These are phyloP conservation scores for Apophysomyces elegans DNA, from an alignment of 371 early-diverging fungal genomes.

Conservation along the genomic window DNA sequence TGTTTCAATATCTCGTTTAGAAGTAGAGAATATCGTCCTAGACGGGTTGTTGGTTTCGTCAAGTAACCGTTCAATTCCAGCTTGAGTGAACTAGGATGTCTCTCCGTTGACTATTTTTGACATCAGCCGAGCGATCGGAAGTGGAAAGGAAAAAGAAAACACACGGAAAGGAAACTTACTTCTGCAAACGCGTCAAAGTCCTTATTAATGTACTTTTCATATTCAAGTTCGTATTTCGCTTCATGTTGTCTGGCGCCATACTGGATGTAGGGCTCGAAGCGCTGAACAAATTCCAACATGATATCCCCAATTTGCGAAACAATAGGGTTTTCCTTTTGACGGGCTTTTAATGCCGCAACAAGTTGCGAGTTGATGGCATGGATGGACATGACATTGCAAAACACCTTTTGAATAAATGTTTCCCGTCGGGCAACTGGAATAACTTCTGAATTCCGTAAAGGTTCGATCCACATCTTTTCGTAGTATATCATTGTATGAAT, in stretches of 20 bases:
- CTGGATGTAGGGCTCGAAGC: constrained; percentile 79
- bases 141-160: background rate
- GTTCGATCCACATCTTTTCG: constrained; percentile 74
- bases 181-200: constrained; percentile 49
- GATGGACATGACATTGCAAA: constrained; percentile 78
- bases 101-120: constrained; percentile 32
- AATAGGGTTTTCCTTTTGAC: constrained; percentile 76
- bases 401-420: constrained; percentile 76
- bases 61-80: constrained; percentile 84
- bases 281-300: constrained; percentile 68
- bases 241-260: constrained; percentile 90
- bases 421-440: constrained; percentile 66
- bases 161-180: constrained; percentile 32
- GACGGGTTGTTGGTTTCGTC: constrained; percentile 81
- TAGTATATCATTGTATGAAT: background rate
- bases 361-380: constrained; percentile 73
- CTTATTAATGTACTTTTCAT: constrained; percentile 36
- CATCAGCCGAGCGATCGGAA: background rate
- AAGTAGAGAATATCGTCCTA: constrained; percentile 90
- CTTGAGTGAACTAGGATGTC: constrained; percentile 62
- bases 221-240: constrained; percentile 59
- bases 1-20: constrained; percentile 87
- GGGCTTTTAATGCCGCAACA: constrained; percentile 62
- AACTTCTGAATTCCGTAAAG: constrained; percentile 67
- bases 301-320: constrained; percentile 88